A percentile compares a stretch with the other conserved stretches of the same genome.
Conservation (phyloP, 2,329 filamentous ascomycete species). For the Arthroderma uncinatum region DNA sequence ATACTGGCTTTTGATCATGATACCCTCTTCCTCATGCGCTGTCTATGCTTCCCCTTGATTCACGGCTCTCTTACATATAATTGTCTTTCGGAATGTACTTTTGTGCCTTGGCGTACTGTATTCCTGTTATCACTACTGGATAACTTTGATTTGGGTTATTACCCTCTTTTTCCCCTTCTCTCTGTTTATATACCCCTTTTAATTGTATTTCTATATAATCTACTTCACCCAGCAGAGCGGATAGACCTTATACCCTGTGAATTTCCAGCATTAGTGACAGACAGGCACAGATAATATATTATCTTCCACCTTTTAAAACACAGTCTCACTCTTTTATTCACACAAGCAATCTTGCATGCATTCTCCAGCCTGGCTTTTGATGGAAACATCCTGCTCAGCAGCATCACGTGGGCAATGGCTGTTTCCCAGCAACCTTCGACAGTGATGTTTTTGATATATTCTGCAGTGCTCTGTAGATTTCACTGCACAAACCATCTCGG, state of each 20-base stretch:
- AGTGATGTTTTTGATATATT: not conserved
- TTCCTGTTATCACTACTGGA: too few relatives aligned
- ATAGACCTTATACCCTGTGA: not conserved
- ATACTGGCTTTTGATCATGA: too few relatives aligned
- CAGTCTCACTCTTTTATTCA: not conserved
- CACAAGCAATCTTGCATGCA: not conserved
- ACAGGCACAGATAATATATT: not conserved
- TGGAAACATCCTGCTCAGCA: not conserved
- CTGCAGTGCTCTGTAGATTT: not conserved
- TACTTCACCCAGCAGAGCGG: not conserved
- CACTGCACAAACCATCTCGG: not conserved
- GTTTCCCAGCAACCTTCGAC: not conserved
- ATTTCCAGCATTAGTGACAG: not conserved
- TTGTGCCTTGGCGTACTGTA: too few relatives aligned
- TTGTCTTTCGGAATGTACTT: too few relatives aligned
- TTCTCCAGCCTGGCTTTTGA: not conserved
- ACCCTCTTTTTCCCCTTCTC: too few relatives aligned
- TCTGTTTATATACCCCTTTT: not conserved
- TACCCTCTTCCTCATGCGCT: too few relatives aligned
- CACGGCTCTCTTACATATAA: too few relatives aligned
- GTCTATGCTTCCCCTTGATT: too few relatives aligned
- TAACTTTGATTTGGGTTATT: too few relatives aligned
- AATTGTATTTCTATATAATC: not conserved
- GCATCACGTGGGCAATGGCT: not conserved
- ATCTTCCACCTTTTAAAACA: not conserved